Evolutionary conservation across 2,329 filamentous ascomycete genomes (phyloP).

Genomic region (Beauveria varroae): DNA sequence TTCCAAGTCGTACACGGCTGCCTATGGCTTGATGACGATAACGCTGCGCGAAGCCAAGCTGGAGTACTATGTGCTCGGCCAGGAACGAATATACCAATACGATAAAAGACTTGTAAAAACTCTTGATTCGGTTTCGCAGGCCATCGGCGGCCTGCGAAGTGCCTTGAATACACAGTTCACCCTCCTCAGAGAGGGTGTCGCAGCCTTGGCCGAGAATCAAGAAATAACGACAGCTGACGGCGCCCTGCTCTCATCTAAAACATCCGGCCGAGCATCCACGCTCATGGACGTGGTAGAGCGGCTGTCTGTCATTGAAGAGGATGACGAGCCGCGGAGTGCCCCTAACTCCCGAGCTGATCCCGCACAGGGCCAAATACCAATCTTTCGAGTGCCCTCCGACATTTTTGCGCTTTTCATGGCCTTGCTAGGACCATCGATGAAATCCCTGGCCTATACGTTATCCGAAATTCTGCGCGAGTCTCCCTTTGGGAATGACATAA

Average conservation of each 20-base stretch:
- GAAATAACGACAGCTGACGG: slow-evolving; percentile 15
- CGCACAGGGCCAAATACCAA: slow-evolving; percentile 22
- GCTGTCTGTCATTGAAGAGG: slow-evolving; percentile 57
- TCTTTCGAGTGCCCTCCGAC: slow-evolving; percentile 60
- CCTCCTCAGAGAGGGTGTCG: slow-evolving; percentile 59
- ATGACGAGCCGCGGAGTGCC: slow-evolving; percentile 36
- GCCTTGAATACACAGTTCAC: slow-evolving; percentile 85
- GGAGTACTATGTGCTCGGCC: slow-evolving; percentile 77
- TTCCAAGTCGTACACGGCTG: slow-evolving; percentile 55
- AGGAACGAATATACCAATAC: slow-evolving; percentile 68
- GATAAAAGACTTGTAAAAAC: slow-evolving; percentile 77
- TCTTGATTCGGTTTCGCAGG: slow-evolving; percentile 77
- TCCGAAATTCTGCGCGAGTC: slow-evolving; percentile 83
- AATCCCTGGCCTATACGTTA: slow-evolving; percentile 86
- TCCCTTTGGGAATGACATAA: slow-evolving; percentile 64
- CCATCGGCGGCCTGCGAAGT: slow-evolving; percentile 82
- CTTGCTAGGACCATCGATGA: slow-evolving; percentile 87
- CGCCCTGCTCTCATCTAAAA: slow-evolving; percentile 18
- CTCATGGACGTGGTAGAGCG: slow-evolving; percentile 37
- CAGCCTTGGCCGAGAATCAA: slow-evolving; percentile 13
- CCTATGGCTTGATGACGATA: slow-evolving; percentile 64
- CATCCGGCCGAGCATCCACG: slow-evolving; percentile 22
- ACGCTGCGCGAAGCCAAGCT: slow-evolving; percentile 79
- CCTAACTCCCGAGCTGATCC: slow-evolving; percentile 21
- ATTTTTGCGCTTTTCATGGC: slow-evolving; percentile 89